These are phyloP conservation scores for Hymenoscyphus salicellus DNA, from an alignment of 2,329 filamentous ascomycete species.

Conservation along the genomic window DNA sequence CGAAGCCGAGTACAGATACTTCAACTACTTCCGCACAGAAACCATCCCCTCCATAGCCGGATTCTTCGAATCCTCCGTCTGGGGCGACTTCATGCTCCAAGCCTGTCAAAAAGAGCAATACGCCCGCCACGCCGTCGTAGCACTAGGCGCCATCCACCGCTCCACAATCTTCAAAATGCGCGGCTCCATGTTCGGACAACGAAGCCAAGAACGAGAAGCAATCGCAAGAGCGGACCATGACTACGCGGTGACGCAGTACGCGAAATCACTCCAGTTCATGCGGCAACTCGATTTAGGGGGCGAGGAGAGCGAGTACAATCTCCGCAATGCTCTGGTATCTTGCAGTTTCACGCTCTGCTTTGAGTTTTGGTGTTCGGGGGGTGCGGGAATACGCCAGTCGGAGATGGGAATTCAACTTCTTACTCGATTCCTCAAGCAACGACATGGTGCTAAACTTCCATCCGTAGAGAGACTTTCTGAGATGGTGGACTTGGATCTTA, in stretches of 20 bases:
- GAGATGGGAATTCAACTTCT: constrained; percentile 1
- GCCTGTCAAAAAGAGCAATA: neutral
- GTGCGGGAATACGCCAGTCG: neutral
- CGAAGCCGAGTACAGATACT: constrained; percentile 3
- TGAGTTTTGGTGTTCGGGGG: neutral
- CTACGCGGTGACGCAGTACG: constrained; percentile 5
- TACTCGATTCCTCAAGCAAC: neutral
- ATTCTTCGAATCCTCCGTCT: neutral
- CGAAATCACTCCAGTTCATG: neutral
- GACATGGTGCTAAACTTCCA: neutral
- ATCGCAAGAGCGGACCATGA: neutral
- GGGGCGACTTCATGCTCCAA: neutral
- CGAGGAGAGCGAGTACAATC: constrained; percentile 1
- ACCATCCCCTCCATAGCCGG: neutral
- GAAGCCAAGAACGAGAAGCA: neutral
- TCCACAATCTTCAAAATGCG: neutral
- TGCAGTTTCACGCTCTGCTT: constrained; percentile 1
- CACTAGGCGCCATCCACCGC: neutral
- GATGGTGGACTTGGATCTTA: constrained; percentile 3
- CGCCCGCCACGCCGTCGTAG: constrained; percentile 2
- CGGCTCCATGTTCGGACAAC: neutral
- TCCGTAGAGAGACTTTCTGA: neutral
- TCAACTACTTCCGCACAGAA: constrained; percentile 1
- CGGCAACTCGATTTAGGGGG: neutral
- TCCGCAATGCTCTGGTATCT: constrained; percentile 1